Conservation (phyloP, 176 grass and related monocot genomes). For the Raddia distichophylla region DNA sequence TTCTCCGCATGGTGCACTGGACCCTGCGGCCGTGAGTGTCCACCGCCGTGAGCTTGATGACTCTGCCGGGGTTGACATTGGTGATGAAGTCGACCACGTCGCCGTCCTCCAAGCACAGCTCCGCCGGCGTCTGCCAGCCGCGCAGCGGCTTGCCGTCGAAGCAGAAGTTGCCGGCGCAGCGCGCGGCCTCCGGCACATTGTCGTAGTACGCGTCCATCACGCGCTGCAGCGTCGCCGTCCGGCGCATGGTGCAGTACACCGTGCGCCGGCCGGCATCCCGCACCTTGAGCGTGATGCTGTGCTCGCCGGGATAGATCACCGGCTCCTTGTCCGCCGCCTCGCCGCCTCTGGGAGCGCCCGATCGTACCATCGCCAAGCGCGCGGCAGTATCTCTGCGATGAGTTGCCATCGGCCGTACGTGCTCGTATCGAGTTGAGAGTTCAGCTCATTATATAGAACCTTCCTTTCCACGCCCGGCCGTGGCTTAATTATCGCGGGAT, state of each 20-base stretch:
- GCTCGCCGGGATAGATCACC: too few species aligned
- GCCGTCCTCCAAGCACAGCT: too few species aligned
- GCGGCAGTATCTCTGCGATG: too few species aligned
- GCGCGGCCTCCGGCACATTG: neutral
- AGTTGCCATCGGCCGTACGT: too few species aligned
- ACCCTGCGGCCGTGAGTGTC: neutral
- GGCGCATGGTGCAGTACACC: neutral
- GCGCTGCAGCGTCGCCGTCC: conserved; percentile 14
- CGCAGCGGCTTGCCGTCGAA: conserved; percentile 17
- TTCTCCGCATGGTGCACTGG: neutral
- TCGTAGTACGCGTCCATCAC: conserved; percentile 46
- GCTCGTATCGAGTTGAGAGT: too few species aligned
- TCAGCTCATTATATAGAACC: neutral
- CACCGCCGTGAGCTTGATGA: conserved; percentile 23
- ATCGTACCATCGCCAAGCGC: too few species aligned
- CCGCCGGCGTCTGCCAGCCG: too few species aligned
- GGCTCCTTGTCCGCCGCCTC: conserved; percentile 24
- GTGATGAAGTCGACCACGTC: too few species aligned
- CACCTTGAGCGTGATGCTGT: conserved; percentile 46
- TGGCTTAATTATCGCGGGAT: neutral
- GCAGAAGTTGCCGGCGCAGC: conserved; percentile 33
- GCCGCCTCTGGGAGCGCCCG: neutral
- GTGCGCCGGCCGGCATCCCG: conserved; percentile 20
- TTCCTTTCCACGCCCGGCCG: neutral
- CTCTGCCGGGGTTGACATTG: too few species aligned